phyloP scores from a whole-genome alignment of 1,139 yeast species.

The Yamadazyma jaroonii region DNA sequence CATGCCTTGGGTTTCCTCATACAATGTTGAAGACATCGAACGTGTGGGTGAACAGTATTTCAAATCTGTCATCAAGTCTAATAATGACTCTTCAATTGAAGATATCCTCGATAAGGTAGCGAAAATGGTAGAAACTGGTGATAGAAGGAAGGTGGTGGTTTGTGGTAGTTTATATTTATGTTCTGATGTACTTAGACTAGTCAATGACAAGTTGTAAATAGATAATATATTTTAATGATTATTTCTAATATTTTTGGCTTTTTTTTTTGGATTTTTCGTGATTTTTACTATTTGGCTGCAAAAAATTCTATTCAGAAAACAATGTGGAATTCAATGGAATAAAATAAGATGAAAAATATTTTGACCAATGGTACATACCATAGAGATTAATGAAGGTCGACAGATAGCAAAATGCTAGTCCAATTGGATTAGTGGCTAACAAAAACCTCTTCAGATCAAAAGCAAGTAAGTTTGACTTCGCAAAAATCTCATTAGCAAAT shows the following conservation, averaged over 20 bases:
- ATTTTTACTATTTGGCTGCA: background rate
- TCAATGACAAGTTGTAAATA: conserved; percentile 2
- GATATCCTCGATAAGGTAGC: conserved; percentile 19
- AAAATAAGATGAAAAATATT: too few species aligned
- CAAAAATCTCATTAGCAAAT: conserved; percentile 2
- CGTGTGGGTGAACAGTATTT: conserved; percentile 26
- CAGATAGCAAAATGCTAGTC: too few species aligned
- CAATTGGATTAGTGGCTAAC: too few species aligned
- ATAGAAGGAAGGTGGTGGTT: conserved; percentile 45
- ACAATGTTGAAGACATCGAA: conserved; percentile 36
- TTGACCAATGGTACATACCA: too few species aligned
- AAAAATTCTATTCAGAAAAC: background rate
- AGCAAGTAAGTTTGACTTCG: too few species aligned
- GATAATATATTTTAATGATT: background rate
- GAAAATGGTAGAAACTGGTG: conserved; percentile 18
- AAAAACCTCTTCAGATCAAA: too few species aligned
- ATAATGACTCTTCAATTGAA: conserved; percentile 9
- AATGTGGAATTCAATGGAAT: too few species aligned
- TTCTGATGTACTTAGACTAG: conserved; percentile 57
- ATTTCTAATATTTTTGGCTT: background rate
- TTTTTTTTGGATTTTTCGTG: background rate
- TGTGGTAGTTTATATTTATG: conserved; percentile 82
- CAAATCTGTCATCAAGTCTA: conserved; percentile 20
- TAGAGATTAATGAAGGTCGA: too few species aligned
- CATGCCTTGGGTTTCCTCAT: conserved; percentile 87